phyloP scores from a whole-genome alignment of 2,329 filamentous ascomycete species.

The Beauveria scarabaeidicola region DNA sequence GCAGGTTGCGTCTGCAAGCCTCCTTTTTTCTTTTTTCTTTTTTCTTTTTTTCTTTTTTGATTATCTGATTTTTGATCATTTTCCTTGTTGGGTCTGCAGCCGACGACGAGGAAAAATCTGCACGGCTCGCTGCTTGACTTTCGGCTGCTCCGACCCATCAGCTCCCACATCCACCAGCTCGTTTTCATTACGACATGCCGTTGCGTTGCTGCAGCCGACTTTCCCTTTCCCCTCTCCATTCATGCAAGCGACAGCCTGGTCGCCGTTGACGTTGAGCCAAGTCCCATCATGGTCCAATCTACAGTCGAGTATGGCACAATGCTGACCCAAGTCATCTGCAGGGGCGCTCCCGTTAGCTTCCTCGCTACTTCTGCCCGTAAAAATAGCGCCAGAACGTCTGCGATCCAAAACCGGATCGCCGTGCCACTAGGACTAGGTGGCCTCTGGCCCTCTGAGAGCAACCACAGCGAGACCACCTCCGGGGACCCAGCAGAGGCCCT shows the following conservation, averaged over 20 bases:
- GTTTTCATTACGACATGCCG: not conserved
- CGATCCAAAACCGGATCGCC: constrained; percentile 2
- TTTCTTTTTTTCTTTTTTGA: not conserved
- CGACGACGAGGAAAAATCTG: not conserved
- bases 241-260: not conserved
- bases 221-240: not conserved
- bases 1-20: constrained; percentile 5
- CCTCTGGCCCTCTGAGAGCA: not conserved
- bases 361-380: not conserved
- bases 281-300: not conserved
- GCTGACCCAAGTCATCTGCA: not conserved
- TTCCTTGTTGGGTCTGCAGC: not conserved
- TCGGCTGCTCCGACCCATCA: constrained; percentile 1
- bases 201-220: not conserved
- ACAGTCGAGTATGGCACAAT: not conserved
- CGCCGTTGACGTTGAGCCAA: not conserved
- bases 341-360: constrained; percentile 1
- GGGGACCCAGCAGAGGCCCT: not conserved
- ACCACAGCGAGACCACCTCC: not conserved
- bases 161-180: not conserved
- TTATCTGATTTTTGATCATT: not conserved
- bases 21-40: not conserved
- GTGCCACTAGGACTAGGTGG: constrained; percentile 4
- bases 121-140: not conserved
- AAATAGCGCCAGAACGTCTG: not conserved